Evolutionary conservation across 306 rosid species (phyloP).

Genomic region (Pyrus communis): DNA sequence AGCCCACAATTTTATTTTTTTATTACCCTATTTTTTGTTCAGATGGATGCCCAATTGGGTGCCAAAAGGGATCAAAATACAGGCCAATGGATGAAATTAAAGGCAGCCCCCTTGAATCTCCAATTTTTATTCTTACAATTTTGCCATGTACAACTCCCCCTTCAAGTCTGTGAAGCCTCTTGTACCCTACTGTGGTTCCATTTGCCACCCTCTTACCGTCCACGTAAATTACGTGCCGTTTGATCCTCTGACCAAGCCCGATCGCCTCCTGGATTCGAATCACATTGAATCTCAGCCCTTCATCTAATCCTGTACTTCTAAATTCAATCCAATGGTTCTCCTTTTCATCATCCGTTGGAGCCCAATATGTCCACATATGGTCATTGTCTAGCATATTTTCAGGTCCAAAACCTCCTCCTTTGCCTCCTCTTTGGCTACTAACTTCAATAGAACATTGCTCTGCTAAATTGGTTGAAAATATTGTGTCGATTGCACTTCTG

Average conservation of each 20-base stretch:
- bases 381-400: conserved; percentile 67
- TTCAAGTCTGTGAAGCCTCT: conserved; percentile 75
- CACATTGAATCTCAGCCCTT: conserved; percentile 60
- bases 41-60: conserved; percentile 15
- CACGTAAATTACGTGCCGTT: conserved; percentile 50
- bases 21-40: neutral
- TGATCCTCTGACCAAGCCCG: conserved; percentile 88
- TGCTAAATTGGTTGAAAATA: conserved; percentile 56
- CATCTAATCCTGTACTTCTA: conserved; percentile 7
- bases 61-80: conserved; percentile 82
- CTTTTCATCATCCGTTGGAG: conserved; percentile 36
- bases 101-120: conserved; percentile 53
- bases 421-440: conserved; percentile 66
- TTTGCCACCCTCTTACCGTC: conserved; percentile 45
- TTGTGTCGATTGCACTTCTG: conserved; percentile 49
- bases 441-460: conserved; percentile 34
- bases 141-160: conserved; percentile 39
- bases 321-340: conserved; percentile 67
- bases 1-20: neutral
- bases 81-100: conserved; percentile 78
- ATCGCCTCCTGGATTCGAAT: conserved; percentile 84
- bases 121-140: conserved; percentile 49
- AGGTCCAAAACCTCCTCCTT: conserved; percentile 57
- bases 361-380: conserved; percentile 82
- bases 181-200: conserved; percentile 76